phyloP scores from a whole-genome alignment of 352 stramenopile genomes.

The Globisporangium uncinulatum region DNA sequence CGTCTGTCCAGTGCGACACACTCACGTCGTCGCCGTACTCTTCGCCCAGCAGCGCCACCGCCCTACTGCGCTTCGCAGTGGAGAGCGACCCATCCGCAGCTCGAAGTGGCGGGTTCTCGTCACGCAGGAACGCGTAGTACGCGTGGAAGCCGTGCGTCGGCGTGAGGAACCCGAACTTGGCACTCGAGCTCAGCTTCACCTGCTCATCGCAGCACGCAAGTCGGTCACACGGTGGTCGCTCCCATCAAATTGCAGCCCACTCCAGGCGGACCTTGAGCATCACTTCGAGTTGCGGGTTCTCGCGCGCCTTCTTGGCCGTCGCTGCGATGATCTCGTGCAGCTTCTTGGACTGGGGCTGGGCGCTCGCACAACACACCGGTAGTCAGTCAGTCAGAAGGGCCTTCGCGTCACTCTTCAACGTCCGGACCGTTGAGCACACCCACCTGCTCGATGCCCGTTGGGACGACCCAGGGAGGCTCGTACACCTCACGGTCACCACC shows the following conservation, averaged over 20 bases:
- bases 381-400: constrained; percentile 2
- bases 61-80: background rate
- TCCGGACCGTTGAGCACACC: background rate
- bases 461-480: constrained; percentile 21
- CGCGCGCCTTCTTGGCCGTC: constrained; percentile 37
- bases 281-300: constrained; percentile 34
- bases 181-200: constrained; percentile 27
- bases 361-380: background rate
- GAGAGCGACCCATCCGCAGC: too few relatives aligned
- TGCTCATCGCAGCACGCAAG: too few relatives aligned
- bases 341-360: constrained; percentile 36
- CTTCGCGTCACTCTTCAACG: too few relatives aligned
- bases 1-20: background rate
- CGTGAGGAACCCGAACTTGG: constrained; percentile 33
- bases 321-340: constrained; percentile 35
- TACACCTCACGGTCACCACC: constrained; percentile 23
- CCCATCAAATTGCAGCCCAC: too few relatives aligned
- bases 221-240: too few relatives aligned
- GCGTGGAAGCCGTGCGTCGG: constrained; percentile 22
- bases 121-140: constrained; percentile 46
- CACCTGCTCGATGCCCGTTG: constrained; percentile 18
- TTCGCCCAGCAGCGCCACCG: constrained; percentile 25
- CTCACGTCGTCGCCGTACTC: constrained; percentile 35
- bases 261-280: constrained; percentile 30
- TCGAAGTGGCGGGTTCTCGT: constrained; percentile 20